Evolutionary conservation across 306 rosid genomes (phyloP).

Genomic region (Cicer arietinum): DNA sequence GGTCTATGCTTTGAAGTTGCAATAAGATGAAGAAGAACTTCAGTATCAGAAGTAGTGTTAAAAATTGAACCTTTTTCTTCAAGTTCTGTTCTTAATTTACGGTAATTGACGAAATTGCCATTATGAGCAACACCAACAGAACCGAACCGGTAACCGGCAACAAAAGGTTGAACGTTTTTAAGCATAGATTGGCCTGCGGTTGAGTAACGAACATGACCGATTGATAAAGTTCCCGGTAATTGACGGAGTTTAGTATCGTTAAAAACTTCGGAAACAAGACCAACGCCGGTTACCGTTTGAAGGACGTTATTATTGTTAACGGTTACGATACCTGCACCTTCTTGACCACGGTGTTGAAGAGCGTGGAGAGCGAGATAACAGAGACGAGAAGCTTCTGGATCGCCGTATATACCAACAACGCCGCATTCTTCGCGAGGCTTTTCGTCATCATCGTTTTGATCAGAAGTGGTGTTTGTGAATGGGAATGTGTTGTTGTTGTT

Average conservation of each 20-base stretch:
- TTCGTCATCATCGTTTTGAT: constrained; percentile 50
- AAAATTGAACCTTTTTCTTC: constrained; percentile 88
- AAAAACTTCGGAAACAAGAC: constrained; percentile 86
- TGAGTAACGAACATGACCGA: constrained; percentile 89
- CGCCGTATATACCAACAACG: constrained; percentile 83
- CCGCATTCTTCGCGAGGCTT: constrained; percentile 97
- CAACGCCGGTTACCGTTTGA: constrained; percentile 73
- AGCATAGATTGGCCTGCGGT: constrained; percentile 87
- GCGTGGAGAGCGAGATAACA: constrained; percentile 87
- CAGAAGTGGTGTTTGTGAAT: neutral
- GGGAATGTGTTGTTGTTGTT: constrained; percentile 27
- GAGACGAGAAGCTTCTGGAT: constrained; percentile 76
- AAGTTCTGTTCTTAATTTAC: constrained; percentile 62
- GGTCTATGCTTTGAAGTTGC: constrained; percentile 82
- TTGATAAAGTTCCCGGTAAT: constrained; percentile 67
- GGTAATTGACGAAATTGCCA: constrained; percentile 84
- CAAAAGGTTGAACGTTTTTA: constrained; percentile 85
- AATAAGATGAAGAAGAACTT: constrained; percentile 88
- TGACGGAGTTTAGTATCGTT: constrained; percentile 63
- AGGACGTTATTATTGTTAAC: constrained; percentile 55
- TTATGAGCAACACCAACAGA: constrained; percentile 93
- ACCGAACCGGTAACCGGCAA: constrained; percentile 82
- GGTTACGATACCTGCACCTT: constrained; percentile 87
- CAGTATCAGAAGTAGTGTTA: constrained; percentile 89
- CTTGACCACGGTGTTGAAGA: constrained; percentile 96